A percentile compares a stretch with the other conserved stretches of the same genome.
These are phyloP conservation scores for Alternaria angustiovoidea DNA, from an alignment of 2,329 filamentous ascomycete genomes.

Conservation along the genomic window DNA sequence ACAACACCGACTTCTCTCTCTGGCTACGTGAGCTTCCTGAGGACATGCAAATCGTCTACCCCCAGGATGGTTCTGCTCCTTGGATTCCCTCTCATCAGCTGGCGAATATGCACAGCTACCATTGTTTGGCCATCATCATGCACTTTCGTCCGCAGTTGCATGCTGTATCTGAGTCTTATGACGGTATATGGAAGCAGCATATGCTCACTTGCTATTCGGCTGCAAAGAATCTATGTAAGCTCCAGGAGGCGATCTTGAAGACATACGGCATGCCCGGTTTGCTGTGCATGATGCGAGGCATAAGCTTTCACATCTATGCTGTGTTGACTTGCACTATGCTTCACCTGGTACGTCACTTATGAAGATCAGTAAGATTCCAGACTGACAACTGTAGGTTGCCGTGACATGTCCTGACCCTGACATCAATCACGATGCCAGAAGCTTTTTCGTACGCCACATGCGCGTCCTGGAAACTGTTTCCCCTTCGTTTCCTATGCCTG, in stretches of 20 bases:
- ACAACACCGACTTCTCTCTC: slow-evolving; percentile 77
- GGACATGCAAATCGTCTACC: slow-evolving; percentile 80
- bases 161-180: slow-evolving; percentile 76
- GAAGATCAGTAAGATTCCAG: neutral
- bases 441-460: slow-evolving; percentile 95
- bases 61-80: slow-evolving; percentile 78
- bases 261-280: slow-evolving; percentile 81
- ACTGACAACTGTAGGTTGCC: slow-evolving; percentile 70
- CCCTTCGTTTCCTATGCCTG: slow-evolving; percentile 83
- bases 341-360: slow-evolving; percentile 75
- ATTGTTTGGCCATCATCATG: slow-evolving; percentile 84
- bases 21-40: slow-evolving; percentile 81
- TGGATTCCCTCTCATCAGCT: slow-evolving; percentile 88
- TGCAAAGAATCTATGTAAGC: slow-evolving; percentile 82
- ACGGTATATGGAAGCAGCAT: slow-evolving; percentile 84
- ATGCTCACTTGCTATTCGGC: slow-evolving; percentile 87
- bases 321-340: slow-evolving; percentile 91
- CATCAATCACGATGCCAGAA: slow-evolving; percentile 81
- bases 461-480: slow-evolving; percentile 87
- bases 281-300: slow-evolving; percentile 90
- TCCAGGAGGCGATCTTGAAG: slow-evolving; percentile 84
- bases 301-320: slow-evolving; percentile 95
- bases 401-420: slow-evolving; percentile 93
- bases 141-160: slow-evolving; percentile 85
- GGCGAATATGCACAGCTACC: slow-evolving; percentile 89